Evolutionary conservation across 148 eudicot genomes (phyloP), one percentile per base, ranked within the genome.

Genomic region (Heliamphora exappendiculata): DNA sequence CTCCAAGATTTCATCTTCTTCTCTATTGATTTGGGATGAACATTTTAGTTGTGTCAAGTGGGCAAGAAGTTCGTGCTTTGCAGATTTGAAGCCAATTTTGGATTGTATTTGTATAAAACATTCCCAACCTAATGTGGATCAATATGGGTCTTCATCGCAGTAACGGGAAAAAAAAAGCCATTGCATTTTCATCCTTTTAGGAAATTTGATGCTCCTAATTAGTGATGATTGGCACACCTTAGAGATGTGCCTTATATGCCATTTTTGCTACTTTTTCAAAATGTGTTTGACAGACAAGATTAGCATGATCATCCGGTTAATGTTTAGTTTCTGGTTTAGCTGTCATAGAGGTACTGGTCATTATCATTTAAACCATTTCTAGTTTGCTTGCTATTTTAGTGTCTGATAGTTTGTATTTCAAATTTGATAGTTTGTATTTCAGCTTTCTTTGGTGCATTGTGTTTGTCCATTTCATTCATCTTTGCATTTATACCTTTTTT

Each of bases 61-160:
- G 75, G 53, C 17, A 12, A 72, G 34, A 50, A 49, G 31, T 72
- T 55, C 11, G 9, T 72, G 31, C 53, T 39, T 24, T 37, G 44
- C 42, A 68, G 14, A 44, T 73, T 63, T 73, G 66, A 55, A 58
- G 33, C 67, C n/a, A 73, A 22, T 73, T 55, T 24, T 42, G 16
- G 51, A 14, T 13, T 24, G 0, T 58, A 29, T 53, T 49, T 67
- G 5, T 67, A 31, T 13, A 3, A 41, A 42, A 28, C 22, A 37
- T 24, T 12, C 45, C 69, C 41, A 17, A 0, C 14, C 69, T 16
- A 41, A n/a, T 67, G 20, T 42, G 31, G 71, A 19, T n/a, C 7
- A 14, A 37, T n/a, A 73, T 22, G 13, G 76, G 9, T 26, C 17
- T 55, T 26, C 31, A n/a, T 6, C 42, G 19, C 11, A 54, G 29